A percentile compares a stretch with the other conserved stretches of the same genome.
Conservation (phyloP, 208 protist genomes). For the Trypanosoma conorhini region DNA sequence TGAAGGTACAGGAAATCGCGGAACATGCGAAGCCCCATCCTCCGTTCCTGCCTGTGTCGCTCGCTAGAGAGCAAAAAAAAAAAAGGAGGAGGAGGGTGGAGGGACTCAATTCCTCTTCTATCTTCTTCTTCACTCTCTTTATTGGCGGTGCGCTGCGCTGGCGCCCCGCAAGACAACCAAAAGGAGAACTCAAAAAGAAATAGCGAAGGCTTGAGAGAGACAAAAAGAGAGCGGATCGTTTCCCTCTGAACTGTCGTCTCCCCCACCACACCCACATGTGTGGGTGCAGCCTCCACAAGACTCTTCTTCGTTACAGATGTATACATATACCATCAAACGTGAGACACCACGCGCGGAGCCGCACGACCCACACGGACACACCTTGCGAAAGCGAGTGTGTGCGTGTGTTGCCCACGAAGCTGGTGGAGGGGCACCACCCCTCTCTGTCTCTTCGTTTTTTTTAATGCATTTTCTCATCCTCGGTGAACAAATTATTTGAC, state of each 20-base stretch:
- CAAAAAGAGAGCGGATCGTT: neutral
- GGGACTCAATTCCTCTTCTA: neutral
- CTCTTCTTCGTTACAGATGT: neutral
- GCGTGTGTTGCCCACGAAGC: neutral
- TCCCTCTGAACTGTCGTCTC: neutral
- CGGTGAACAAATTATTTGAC: neutral
- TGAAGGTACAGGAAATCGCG: slow-evolving; percentile 67
- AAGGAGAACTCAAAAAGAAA: neutral
- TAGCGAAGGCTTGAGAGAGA: neutral
- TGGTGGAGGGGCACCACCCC: neutral
- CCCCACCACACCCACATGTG: neutral
- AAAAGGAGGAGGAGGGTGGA: neutral
- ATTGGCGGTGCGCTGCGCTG: neutral
- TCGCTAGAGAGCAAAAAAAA: slow-evolving; percentile 2
- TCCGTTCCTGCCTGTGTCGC: neutral
- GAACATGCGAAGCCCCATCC: slow-evolving; percentile 58
- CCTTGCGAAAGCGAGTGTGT: neutral
- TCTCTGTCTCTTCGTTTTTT: neutral
- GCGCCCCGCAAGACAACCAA: neutral
- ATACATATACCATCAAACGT: neutral
- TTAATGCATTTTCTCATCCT: slow-evolving; percentile 9
- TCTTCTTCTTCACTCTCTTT: neutral
- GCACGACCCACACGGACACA: neutral
- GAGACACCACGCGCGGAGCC: neutral
- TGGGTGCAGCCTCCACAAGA: neutral